Base-by-base conservation (phyloP, 305 asterid genomes). In the Fraxinus floribunda region DNA sequence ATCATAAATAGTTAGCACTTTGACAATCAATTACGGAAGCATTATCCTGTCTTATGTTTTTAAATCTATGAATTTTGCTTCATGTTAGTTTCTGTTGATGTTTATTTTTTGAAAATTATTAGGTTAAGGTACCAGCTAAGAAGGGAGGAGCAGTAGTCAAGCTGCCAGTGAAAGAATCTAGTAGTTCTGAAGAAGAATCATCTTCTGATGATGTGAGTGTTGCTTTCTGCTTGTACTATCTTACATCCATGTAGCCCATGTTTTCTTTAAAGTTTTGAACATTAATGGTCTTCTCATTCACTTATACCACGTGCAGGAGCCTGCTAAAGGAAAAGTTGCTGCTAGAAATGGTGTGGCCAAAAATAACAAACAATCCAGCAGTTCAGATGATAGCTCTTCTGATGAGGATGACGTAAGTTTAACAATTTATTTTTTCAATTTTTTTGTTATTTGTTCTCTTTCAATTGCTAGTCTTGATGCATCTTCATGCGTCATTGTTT, bases 381-480 rank as follows among this genome's bases (percentile, higher is more conserved):
- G 83, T 29, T 77, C 84, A 13, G 86, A 79, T 80, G 84, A 82
- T 9, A 77, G 80, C 5, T 81, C 70, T 15, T 75, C 76, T 79
- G 83, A 80, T 46, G 85, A 84, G 16, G 87, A 80, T 77, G 82
- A 78, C 71, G 88, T 86, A 6, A 38, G 73, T 70, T 13, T 10
- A 5, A 20, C 8, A 4, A 7, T 20, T 22, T 57, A 57, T n/a
- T 22, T 62, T 24, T 22, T 57, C 66, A 11, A 5, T 5, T 64
- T 20, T 49, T 55, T n/a, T 39, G 66, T 55, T 57, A 57, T 44
- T 3, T 41, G 2, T 46, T 4, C 8, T 16, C 0, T 38, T 18
- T 7, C 57, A 0, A 30, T 0, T 22, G 3, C 16, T 39, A 20
- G 29, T 11, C 26, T 16, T 4, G 5, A 3, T 24, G 24, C 20